These are phyloP conservation scores for Beauveria asiatica DNA, from an alignment of 2,329 filamentous ascomycete species.

Conservation along the genomic window DNA sequence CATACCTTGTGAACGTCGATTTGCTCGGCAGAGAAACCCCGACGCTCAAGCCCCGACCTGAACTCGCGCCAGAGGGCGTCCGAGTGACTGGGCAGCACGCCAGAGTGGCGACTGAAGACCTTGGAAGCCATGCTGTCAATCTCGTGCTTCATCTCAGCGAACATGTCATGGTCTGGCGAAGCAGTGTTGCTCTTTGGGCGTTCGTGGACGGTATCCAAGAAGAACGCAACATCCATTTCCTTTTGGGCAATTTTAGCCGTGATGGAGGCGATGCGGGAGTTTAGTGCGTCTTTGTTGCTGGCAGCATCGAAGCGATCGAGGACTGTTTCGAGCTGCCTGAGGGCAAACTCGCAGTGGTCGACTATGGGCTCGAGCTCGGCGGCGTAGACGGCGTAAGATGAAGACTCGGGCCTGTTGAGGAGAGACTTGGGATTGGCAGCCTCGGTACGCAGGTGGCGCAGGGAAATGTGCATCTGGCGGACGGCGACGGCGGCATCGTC, in stretches of 20 bases:
- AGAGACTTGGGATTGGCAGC: constrained; percentile 47
- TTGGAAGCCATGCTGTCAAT: constrained; percentile 48
- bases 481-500: constrained; percentile 41
- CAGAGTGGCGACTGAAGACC: constrained; percentile 36
- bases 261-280: constrained; percentile 33
- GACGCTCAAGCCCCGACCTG: constrained; percentile 46
- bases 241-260: constrained; percentile 41
- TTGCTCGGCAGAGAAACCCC: constrained; percentile 49
- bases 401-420: constrained; percentile 34
- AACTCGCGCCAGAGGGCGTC: constrained; percentile 52
- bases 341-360: constrained; percentile 45
- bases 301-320: constrained; percentile 37
- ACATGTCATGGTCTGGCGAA: constrained; percentile 29
- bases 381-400: constrained; percentile 31
- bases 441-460: constrained; percentile 51
- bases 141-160: constrained; percentile 51
- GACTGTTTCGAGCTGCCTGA: constrained; percentile 45
- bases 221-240: constrained; percentile 44
- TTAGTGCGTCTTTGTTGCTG: constrained; percentile 24
- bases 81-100: constrained; percentile 33
- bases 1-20: constrained; percentile 51
- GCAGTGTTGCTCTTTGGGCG: constrained; percentile 34
- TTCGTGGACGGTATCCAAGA: constrained; percentile 50
- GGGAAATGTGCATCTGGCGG: constrained; percentile 43
- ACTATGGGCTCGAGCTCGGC: constrained; percentile 44